A percentile compares a stretch with the other conserved stretches of the same genome.
Evolutionary conservation across 768 basidiomycete species (phyloP).

Genomic region (Mrakia gelida): DNA sequence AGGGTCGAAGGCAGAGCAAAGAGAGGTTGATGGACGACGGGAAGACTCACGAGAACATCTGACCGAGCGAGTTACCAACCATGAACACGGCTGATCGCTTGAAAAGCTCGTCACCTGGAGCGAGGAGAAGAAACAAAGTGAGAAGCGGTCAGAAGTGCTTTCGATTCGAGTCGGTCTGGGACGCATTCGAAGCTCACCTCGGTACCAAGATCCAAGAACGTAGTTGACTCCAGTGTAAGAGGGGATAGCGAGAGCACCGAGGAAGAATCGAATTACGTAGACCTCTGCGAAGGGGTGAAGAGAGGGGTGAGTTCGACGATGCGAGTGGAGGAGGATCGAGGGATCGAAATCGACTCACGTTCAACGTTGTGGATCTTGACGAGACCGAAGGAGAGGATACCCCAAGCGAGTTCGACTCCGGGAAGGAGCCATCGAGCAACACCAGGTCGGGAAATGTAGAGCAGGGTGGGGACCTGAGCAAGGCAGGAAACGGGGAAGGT

Average conservation of each 20-base stretch:
- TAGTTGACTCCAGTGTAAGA: constrained; percentile 30
- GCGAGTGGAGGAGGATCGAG: background rate
- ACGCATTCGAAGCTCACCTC: background rate
- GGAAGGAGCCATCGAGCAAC: constrained; percentile 25
- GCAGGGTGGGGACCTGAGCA: constrained; percentile 15
- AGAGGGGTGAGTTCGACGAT: background rate
- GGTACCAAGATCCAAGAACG: constrained; percentile 25
- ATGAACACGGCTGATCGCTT: constrained; percentile 29
- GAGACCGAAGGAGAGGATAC: constrained; percentile 17
- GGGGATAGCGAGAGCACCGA: constrained; percentile 27
- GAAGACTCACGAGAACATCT: constrained; percentile 21
- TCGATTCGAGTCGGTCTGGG: too few species aligned
- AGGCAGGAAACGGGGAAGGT: too few species aligned
- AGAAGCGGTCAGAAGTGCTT: too few species aligned
- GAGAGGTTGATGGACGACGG: background rate
- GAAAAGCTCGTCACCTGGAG: constrained; percentile 22
- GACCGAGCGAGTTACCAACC: constrained; percentile 26
- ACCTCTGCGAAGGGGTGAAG: background rate
- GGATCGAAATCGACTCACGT: background rate
- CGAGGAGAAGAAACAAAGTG: too few species aligned
- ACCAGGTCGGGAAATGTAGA: constrained; percentile 15
- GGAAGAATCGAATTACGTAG: constrained; percentile 9
- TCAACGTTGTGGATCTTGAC: constrained; percentile 8
- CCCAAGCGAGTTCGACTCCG: constrained; percentile 25
- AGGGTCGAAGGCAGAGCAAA: background rate